phyloP scores from a whole-genome alignment of 2,329 filamentous ascomycete genomes.

The Exophiala calicioides region DNA sequence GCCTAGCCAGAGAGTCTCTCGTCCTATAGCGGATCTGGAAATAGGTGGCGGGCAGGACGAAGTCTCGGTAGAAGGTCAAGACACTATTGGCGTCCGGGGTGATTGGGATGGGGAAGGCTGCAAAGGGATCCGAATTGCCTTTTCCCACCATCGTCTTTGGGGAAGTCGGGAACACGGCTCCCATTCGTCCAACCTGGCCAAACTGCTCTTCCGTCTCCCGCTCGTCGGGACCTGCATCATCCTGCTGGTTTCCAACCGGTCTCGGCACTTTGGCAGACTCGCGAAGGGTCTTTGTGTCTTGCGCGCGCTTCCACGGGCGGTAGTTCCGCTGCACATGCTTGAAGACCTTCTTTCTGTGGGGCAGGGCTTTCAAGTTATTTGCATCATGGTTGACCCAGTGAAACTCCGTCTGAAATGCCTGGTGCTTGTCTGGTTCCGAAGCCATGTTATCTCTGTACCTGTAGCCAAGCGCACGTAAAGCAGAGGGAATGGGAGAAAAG shows the following conservation, averaged over 20 bases:
- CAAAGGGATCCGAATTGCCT: not conserved
- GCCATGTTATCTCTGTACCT: too few relatives aligned
- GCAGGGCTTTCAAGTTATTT: slow-evolving; percentile 11
- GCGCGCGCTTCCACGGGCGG: slow-evolving; percentile 16
- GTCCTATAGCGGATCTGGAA: not conserved
- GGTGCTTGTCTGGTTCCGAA: too few relatives aligned
- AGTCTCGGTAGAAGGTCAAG: not conserved
- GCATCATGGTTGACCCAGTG: slow-evolving; percentile 17
- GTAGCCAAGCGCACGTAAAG: too few relatives aligned
- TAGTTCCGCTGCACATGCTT: slow-evolving; percentile 15
- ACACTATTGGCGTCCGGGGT: not conserved
- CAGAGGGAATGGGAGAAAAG: too few relatives aligned
- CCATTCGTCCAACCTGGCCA: too few relatives aligned
- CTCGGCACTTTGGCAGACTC: slow-evolving; percentile 5
- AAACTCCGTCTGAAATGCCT: too few relatives aligned
- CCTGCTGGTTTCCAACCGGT: too few relatives aligned
- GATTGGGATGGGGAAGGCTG: not conserved
- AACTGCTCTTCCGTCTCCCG: too few relatives aligned
- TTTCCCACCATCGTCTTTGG: not conserved
- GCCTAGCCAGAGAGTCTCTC: not conserved
- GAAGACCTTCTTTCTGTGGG: slow-evolving; percentile 14
- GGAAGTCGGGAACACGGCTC: too few relatives aligned
- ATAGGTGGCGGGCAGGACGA: not conserved
- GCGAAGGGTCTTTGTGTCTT: slow-evolving; percentile 11
- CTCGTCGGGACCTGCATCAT: not conserved